Base-by-base conservation (phyloP, 1,284 basidiomycete species). In the Irpex lacteus region DNA sequence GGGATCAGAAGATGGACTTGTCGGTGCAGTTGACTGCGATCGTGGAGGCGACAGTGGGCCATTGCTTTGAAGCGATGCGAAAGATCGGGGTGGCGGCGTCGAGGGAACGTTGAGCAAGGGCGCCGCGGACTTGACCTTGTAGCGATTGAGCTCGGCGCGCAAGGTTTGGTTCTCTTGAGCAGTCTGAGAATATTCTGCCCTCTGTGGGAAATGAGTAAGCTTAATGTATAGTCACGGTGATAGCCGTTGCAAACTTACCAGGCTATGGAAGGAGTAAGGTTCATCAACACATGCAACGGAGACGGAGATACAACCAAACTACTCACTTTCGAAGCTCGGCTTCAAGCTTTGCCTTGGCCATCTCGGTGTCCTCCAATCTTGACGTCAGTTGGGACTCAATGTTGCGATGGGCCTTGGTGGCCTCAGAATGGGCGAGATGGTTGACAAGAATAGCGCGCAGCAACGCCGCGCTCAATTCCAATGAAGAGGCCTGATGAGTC, bases 381-480 rank as follows among this genome's bases (percentile, higher is more conserved):
- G 80, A 78, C 76, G 84, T 87, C 70, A 91, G 80, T 65, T 78
- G 80, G 55, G 79, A 76, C 77, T 92, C 89, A 58, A 82, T 76
- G 60, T 74, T 77, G 75, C 87, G 90, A 57, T 88, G 83, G 67
- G 78, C 75, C 77, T 86, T 89, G 71, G 82, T 85, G 63, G 86
- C 84, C 73, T 92, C 90, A 40, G 87, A 86, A 76, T 91, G 90
- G 67, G 89, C 88, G 59, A 86, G 76, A 74, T 92, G 89, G 72
- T 93, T 93, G 77, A 89, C 84, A 63, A 93, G 82, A 73, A 93
- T 93, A 61, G 91, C 91, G 67, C 87, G 87, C 71, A 93, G 78
- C 55, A 91, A 82, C 61, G 87, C 86, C 36, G 73, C 70, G 60
- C 74, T 76, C 32, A 74, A 81, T 67, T 85, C 80, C 60, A 92